These are phyloP conservation scores for Annulohypoxylon moriforme DNA, from an alignment of 495 filamentous ascomycete species.

Conservation along the genomic window DNA sequence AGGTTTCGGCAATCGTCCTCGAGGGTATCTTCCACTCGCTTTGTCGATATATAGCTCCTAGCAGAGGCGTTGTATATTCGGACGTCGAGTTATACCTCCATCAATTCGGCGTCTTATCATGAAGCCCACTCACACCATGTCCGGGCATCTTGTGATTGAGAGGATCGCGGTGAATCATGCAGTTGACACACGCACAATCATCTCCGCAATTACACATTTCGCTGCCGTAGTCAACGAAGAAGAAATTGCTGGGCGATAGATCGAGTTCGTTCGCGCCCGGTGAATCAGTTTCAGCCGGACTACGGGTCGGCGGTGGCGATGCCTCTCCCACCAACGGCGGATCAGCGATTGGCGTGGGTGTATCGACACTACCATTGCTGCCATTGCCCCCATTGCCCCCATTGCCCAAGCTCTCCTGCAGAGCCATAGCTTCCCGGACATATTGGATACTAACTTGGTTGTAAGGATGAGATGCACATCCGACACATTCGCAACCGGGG, in stretches of 20 bases:
- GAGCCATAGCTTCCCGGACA: conserved; percentile 56
- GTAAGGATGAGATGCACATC: conserved; percentile 76
- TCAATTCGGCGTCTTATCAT: conserved; percentile 24
- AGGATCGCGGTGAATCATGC: conserved; percentile 52
- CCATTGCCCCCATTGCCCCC: too few relatives aligned
- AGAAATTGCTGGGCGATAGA: conserved; percentile 57
- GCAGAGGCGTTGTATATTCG: not conserved
- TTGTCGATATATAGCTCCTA: conserved; percentile 13
- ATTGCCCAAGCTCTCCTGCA: conserved; percentile 27
- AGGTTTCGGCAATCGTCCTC: conserved; percentile 7
- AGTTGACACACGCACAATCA: conserved; percentile 64
- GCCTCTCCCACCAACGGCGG: conserved; percentile 28
- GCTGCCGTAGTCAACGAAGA: conserved; percentile 60
- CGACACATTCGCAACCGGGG: conserved; percentile 74
- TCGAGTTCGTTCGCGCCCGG: conserved; percentile 56
- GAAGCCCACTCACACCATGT: not conserved
- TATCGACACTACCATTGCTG: conserved; percentile 24
- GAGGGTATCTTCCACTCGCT: conserved; percentile 32
- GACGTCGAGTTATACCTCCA: not conserved
- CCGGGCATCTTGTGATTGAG: not conserved
- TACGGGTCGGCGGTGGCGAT: conserved; percentile 45
- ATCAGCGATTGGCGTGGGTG: conserved; percentile 14
- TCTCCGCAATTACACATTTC: conserved; percentile 63
- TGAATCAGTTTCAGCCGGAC: conserved; percentile 57
- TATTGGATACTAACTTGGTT: conserved; percentile 76